Conservation (phyloP, 495 filamentous ascomycete genomes). For the Saxispiralis lemnorum region DNA sequence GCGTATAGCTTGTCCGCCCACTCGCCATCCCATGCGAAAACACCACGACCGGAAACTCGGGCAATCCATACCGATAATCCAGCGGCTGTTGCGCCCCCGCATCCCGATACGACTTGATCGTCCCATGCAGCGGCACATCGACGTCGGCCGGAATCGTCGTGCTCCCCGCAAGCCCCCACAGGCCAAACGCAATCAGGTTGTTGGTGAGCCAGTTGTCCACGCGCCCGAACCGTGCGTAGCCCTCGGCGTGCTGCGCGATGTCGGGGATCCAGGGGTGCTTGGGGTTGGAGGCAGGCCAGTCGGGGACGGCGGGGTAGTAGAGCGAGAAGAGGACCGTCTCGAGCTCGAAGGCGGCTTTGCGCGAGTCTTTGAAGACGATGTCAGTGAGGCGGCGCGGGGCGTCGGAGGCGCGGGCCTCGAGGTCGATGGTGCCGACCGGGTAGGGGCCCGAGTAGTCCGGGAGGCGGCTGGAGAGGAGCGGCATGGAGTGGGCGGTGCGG, state of each 20-base stretch:
- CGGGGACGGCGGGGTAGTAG: conserved; percentile 28
- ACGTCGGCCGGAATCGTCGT: conserved; percentile 31
- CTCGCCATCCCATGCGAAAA: conserved; percentile 38
- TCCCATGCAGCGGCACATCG: conserved; percentile 26
- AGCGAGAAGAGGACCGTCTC: conserved; percentile 33
- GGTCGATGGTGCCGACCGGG: conserved; percentile 30
- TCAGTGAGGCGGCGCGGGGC: conserved; percentile 21
- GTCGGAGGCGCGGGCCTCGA: conserved; percentile 25
- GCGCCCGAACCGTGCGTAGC: conserved; percentile 30
- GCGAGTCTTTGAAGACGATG: conserved; percentile 23
- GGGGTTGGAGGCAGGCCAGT: conserved; percentile 5
- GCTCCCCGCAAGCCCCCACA: conserved; percentile 24
- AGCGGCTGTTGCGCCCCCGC: conserved; percentile 7
- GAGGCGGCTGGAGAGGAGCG: conserved; percentile 27
- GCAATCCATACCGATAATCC: conserved; percentile 9
- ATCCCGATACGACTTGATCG: conserved; percentile 7
- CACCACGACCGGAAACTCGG: conserved; percentile 28
- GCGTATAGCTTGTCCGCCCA: conserved; percentile 33
- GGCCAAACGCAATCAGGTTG: conserved; percentile 21
- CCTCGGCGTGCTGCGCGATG: conserved; percentile 30
- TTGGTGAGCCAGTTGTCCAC: conserved; percentile 28
- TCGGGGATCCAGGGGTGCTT: conserved; percentile 32
- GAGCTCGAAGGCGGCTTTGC: conserved; percentile 28
- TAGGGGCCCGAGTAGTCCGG: conserved; percentile 33
- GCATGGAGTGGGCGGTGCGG: conserved; percentile 9